phyloP scores from a whole-genome alignment of 2,329 filamentous ascomycete species.

The Albifimbria verrucaria region DNA sequence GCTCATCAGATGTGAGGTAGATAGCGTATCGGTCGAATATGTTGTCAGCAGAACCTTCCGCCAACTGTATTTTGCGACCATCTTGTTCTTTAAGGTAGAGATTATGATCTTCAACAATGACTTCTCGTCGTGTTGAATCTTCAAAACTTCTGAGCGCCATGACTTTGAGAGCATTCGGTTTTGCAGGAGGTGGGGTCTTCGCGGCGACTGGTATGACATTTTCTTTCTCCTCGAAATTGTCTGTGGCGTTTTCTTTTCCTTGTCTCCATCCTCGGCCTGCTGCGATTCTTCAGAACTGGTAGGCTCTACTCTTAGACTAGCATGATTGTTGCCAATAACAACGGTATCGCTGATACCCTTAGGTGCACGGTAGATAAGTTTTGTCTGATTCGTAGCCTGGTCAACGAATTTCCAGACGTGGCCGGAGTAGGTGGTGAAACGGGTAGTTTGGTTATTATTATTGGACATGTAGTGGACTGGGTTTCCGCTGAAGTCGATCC shows the following conservation, averaged over 20 bases:
- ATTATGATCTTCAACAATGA: slow-evolving; percentile 9
- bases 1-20: slow-evolving; percentile 12
- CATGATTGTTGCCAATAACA: slow-evolving; percentile 9
- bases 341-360: slow-evolving; percentile 8
- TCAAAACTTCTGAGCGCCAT: neutral
- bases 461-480: slow-evolving; percentile 13
- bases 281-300: neutral
- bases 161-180: neutral
- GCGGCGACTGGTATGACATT: neutral
- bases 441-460: slow-evolving; percentile 7
- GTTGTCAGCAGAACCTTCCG: slow-evolving; percentile 14
- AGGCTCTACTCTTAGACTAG: neutral
- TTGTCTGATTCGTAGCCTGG: slow-evolving; percentile 4
- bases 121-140: neutral
- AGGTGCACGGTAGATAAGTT: slow-evolving; percentile 12
- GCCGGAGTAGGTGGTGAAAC: slow-evolving; percentile 14
- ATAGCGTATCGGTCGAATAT: slow-evolving; percentile 14
- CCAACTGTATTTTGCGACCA: slow-evolving; percentile 10
- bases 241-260: neutral
- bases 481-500: slow-evolving; percentile 19
- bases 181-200: neutral
- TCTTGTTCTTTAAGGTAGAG: slow-evolving; percentile 7
- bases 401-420: slow-evolving; percentile 19
- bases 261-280: neutral
- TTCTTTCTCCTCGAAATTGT: neutral